phyloP scores from a whole-genome alignment of 371 early-diverging fungal species.

The Rhizopus sp. region DNA sequence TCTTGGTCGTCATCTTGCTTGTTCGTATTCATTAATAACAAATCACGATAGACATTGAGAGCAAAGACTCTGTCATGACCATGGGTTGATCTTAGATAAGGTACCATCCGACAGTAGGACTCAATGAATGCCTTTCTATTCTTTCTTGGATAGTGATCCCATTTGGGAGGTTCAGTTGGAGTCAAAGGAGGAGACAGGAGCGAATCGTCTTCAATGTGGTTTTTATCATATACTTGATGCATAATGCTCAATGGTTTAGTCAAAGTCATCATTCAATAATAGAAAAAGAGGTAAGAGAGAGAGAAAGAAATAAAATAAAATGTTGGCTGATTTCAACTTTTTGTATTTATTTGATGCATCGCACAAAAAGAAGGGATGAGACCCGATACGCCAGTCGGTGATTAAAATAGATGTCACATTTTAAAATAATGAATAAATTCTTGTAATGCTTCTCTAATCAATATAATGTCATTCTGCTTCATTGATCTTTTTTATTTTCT shows the following conservation, averaged over 20 bases:
- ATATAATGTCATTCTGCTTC: not conserved
- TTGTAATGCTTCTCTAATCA: not conserved
- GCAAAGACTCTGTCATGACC: slow-evolving; percentile 18
- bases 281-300: slow-evolving; percentile 6
- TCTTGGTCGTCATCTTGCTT: slow-evolving; percentile 8
- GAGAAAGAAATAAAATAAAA: slow-evolving; percentile 10
- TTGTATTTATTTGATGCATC: slow-evolving; percentile 20
- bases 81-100: slow-evolving; percentile 10
- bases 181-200: slow-evolving; percentile 37
- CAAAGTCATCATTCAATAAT: slow-evolving; percentile 7
- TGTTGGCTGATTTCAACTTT: slow-evolving; percentile 17
- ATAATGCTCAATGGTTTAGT: slow-evolving; percentile 20
- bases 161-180: slow-evolving; percentile 21
- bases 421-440: not conserved
- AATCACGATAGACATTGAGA: slow-evolving; percentile 29
- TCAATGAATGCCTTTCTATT: slow-evolving; percentile 22
- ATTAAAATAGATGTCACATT: slow-evolving; percentile 11
- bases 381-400: slow-evolving; percentile 33
- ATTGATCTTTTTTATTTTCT: not conserved
- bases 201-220: slow-evolving; percentile 18
- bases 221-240: slow-evolving; percentile 16
- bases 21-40: slow-evolving; percentile 4
- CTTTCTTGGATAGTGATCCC: slow-evolving; percentile 9
- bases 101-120: slow-evolving; percentile 24
- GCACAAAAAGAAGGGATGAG: slow-evolving; percentile 23